Base-by-base conservation (phyloP, 2,329 filamentous ascomycete genomes). In the Claviceps paspali region DNA sequence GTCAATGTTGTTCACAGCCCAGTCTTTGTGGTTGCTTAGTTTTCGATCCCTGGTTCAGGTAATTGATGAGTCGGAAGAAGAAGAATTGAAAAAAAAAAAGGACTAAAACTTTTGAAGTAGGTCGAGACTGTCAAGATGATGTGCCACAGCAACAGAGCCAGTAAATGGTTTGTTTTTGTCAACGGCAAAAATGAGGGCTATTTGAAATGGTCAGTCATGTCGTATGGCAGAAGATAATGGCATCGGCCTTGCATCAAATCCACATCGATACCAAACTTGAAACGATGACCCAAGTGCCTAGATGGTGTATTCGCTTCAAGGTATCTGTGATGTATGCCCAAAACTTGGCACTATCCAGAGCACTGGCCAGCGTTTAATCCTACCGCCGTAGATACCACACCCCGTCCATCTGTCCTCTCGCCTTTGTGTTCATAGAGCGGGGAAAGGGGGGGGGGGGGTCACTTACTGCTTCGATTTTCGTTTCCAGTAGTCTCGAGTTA, bases 1-100 rank as follows among this genome's bases (percentile, higher is more conserved):
- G 60, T 45, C 62, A 59, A 50, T 62, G 64, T 53, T 52, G 55
- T 56, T 63, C 60, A 44, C 49, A 56, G 49, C 49, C 51, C 48
- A 51, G 52, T 44, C 52, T 52, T 36, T 11, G 24, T 43, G 42
- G 42, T 38, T 29, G 31, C 30, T 40, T 32, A 24, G 7, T 23
- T 35, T 33, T 24, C 9, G 21, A 24, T 7, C 27, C 11, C 12
- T 10, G 33, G 17, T 15, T 33, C 29, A 38, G 15, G 22, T 22
- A 24, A 17, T 23, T 6, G 9, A 21, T n/a, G 22, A 17, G 29
- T 17, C 15, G n/a, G 27, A 29, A 17, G 26, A 29, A n/a, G 17
- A 35, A 7, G 14, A 17, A 8, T 9, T 4, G 26, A 6, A n/a
- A 5, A 27, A 27, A 11, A 11, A 21, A 11, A 31, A 3, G 6